Evolutionary conservation across 169 alveolate genomes (phyloP), one percentile per base, ranked within the genome.

Genomic region (Plasmodium vinckei): DNA sequence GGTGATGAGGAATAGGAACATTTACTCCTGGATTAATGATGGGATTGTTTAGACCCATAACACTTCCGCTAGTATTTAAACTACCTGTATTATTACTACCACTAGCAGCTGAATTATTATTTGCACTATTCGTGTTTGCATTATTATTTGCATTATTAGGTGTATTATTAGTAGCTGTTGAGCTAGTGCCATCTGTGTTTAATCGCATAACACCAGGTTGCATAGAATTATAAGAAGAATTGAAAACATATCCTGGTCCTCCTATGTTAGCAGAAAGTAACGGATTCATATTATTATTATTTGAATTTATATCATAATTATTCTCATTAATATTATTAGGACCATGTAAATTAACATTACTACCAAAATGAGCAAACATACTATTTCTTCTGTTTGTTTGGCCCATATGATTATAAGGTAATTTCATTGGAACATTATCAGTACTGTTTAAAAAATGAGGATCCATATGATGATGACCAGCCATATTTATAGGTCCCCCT

Each of bases 1-100:
- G 88, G 9, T 73, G 87, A 69, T 86, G 91, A 1, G 67, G 72
- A 5, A n/a, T 71, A 0, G 91, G 13, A 10, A 86, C 73, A 53
- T 27, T 70, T 12, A 65, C 91, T 42, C 25, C 21, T 46, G 47
- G 56, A 63, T 53, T 86, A 25, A 86, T 44, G 9, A 86, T 27
- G n/a, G 72, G 21, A 59, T 21, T 56, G 54, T 53, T 86, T 49
- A 86, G 10, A 2, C 39, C 44, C 6, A 86, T 15, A 10, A 86
- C 73, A 53, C 9, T 70, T 13, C 87, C 91, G 25, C 23, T 33
- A 59, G 27, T 69, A 63, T 53, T 86, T 49, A 86, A 46, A 3
- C 44, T 49, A 10, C 69, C 27, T 1, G 27, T 64, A 23, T 17
- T 27, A 53, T 64, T 86, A 44, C 75, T 65, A 57, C 63, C 60